These are phyloP conservation scores for Hypomyces rosellus DNA, from an alignment of 2,329 filamentous ascomycete species.

Conservation along the genomic window DNA sequence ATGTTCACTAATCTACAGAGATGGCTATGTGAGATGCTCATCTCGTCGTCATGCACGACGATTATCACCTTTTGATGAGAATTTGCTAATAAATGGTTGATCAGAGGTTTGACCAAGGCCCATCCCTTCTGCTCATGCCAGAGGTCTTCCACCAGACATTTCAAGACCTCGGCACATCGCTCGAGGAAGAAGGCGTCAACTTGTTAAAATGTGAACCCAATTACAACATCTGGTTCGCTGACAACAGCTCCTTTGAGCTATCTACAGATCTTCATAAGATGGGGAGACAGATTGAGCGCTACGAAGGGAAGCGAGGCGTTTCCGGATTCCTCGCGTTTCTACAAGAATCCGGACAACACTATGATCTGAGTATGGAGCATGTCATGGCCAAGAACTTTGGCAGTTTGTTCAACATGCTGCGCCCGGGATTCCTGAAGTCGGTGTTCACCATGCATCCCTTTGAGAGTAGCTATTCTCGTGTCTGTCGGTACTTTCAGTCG, in stretches of 20 bases:
- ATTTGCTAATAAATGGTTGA: background rate
- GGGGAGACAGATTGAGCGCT: slow-evolving; percentile 59
- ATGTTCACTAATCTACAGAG: slow-evolving; percentile 57
- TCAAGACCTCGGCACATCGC: slow-evolving; percentile 58
- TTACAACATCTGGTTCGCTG: slow-evolving; percentile 68
- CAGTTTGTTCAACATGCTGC: slow-evolving; percentile 49
- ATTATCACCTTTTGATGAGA: too few relatives aligned
- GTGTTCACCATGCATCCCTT: slow-evolving; percentile 61
- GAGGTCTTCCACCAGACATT: slow-evolving; percentile 65
- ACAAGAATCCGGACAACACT: slow-evolving; percentile 61
- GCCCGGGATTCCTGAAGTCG: slow-evolving; percentile 52
- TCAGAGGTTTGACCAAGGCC: slow-evolving; percentile 65
- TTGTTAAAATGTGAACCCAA: slow-evolving; percentile 69
- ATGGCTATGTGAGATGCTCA: slow-evolving; percentile 35
- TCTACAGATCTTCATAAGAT: slow-evolving; percentile 64
- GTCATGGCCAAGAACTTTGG: slow-evolving; percentile 64
- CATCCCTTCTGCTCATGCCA: slow-evolving; percentile 66
- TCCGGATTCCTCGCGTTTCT: slow-evolving; percentile 62
- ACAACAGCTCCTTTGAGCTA: slow-evolving; percentile 57
- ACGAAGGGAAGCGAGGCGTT: slow-evolving; percentile 59
- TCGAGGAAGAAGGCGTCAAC: slow-evolving; percentile 59
- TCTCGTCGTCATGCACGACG: background rate
- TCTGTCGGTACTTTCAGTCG: slow-evolving; percentile 54
- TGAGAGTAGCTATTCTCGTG: slow-evolving; percentile 61
- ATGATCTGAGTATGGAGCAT: slow-evolving; percentile 59